Evolutionary conservation across 1,284 basidiomycete genomes (phyloP), one percentile per base, ranked within the genome.

Genomic region (Trichosporon sp.): DNA sequence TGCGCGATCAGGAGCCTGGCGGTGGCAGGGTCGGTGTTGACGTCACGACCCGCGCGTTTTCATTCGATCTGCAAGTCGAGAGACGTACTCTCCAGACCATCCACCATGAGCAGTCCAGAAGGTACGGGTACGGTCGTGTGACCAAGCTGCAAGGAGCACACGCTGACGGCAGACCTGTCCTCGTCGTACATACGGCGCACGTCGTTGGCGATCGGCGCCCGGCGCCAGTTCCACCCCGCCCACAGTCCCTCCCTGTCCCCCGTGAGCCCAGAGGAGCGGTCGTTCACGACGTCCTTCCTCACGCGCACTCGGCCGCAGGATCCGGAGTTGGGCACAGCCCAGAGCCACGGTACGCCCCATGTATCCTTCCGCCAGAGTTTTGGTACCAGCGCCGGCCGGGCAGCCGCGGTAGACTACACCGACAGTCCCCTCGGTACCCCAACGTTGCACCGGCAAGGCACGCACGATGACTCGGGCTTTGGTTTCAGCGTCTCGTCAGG

Each of bases 171-270:
- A 21, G 21, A 40, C 38, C 64, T 65, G 40, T 43, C 64, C 38
- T 31, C 68, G 2, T 31, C 68, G 14, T 40, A 51, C 46, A 68
- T 73, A 54, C 66, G 69, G 32, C 68, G 68, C 59, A 70, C 67
- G 21, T 73, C 72, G 21, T 71, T 77, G 21, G 76, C 76, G 21
- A 70, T 76, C 14, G 69, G 73, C 3, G 75, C 75, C 12, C 73
- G 74, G 6, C 72, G 74, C 19, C 68, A 73, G 31, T 68, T 51
- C 65, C 40, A 66, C 43, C 43, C 65, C 21, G 14, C 48, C 46
- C 31, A 19, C 65, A 48, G 26, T 31, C 46, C 65, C 4, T 43
- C 16, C 14, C 31, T 51, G 46, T 48, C 65, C 12, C 65, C 43
- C 40, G 21, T 19, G 40, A 48, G 65, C 4, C 40, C 65, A 4